Conservation (phyloP, 2,329 filamentous ascomycete genomes). For the Fusarium armeniacum region DNA sequence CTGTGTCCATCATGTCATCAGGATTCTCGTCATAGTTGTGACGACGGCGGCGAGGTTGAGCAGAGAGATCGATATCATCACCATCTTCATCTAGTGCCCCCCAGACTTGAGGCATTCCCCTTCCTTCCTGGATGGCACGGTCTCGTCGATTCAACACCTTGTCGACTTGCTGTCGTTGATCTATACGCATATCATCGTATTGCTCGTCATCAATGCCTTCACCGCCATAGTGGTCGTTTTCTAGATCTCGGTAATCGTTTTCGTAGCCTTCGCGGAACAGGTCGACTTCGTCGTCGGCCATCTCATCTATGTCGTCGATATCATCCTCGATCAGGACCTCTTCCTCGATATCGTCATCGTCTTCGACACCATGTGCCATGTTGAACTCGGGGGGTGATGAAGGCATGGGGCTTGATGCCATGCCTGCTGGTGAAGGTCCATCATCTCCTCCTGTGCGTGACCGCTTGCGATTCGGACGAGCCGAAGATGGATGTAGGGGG, state of each 20-base stretch:
- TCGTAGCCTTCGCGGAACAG: slow-evolving; percentile 81
- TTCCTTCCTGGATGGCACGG: slow-evolving; percentile 51
- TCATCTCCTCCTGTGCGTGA: slow-evolving; percentile 67
- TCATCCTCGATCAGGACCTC: slow-evolving; percentile 80
- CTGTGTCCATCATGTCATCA: slow-evolving; percentile 90
- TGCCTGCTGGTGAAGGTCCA: slow-evolving; percentile 64
- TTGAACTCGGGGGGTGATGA: slow-evolving; percentile 73
- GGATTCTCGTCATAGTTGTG: slow-evolving; percentile 95
- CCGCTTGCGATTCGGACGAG: slow-evolving; percentile 67
- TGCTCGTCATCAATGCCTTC: slow-evolving; percentile 84
- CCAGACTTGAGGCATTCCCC: slow-evolving; percentile 76
- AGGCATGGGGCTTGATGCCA: slow-evolving; percentile 73
- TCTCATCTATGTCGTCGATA: slow-evolving; percentile 83
- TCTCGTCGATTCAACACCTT: slow-evolving; percentile 80
- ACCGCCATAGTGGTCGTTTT: slow-evolving; percentile 77
- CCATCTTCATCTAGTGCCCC: slow-evolving; percentile 84
- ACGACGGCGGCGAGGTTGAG: slow-evolving; percentile 85
- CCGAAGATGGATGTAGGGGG: slow-evolving; percentile 84
- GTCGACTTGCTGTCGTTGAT: slow-evolving; percentile 77
- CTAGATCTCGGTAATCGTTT: slow-evolving; percentile 76
- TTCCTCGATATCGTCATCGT: slow-evolving; percentile 79
- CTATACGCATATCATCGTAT: slow-evolving; percentile 77
- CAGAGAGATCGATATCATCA: slow-evolving; percentile 84
- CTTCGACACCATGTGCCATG: slow-evolving; percentile 76
- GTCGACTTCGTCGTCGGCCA: slow-evolving; percentile 85